Percentiles rank a stretch among this genome's conserved stretches.
These are phyloP conservation scores for Parasitella parasitica DNA, from an alignment of 371 early-diverging fungal genomes.

Conservation along the genomic window DNA sequence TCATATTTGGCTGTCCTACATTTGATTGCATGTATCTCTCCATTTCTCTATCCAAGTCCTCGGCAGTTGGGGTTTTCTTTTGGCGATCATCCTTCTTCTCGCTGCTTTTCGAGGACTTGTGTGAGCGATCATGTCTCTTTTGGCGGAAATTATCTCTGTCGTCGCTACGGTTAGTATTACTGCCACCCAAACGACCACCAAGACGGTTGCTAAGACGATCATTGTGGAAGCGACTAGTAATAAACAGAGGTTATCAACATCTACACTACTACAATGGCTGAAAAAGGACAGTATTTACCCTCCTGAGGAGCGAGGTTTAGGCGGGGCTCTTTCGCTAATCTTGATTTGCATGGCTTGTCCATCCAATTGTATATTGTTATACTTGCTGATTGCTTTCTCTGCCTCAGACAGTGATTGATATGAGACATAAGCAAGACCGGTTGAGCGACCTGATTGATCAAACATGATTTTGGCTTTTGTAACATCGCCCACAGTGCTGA, in stretches of 20 bases:
- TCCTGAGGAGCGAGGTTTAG: neutral
- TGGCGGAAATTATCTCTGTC: conserved; percentile 8
- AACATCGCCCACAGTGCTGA: conserved; percentile 39
- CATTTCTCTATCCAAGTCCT: conserved; percentile 44
- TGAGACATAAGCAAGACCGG: conserved; percentile 34
- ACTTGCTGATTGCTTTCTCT: conserved; percentile 39
- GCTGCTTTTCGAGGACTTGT: neutral
- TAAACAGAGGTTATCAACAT: neutral
- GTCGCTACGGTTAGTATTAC: neutral
- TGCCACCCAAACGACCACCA: neutral
- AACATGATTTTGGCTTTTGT: conserved; percentile 30
- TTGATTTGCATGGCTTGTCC: conserved; percentile 20
- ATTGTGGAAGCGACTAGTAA: conserved; percentile 5
- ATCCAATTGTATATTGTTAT: conserved; percentile 42
- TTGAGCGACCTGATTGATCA: conserved; percentile 49
- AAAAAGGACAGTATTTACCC: neutral
- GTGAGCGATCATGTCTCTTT: conserved; percentile 1
- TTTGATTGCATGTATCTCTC: conserved; percentile 43
- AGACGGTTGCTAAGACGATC: neutral
- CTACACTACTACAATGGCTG: neutral
- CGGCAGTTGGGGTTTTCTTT: conserved; percentile 15
- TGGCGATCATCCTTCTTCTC: conserved; percentile 10
- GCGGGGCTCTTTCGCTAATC: neutral
- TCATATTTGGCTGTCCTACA: neutral
- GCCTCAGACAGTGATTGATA: conserved; percentile 30